These are phyloP conservation scores for Starmera caribaea DNA, from an alignment of 805 yeast genomes.

Conservation along the genomic window DNA sequence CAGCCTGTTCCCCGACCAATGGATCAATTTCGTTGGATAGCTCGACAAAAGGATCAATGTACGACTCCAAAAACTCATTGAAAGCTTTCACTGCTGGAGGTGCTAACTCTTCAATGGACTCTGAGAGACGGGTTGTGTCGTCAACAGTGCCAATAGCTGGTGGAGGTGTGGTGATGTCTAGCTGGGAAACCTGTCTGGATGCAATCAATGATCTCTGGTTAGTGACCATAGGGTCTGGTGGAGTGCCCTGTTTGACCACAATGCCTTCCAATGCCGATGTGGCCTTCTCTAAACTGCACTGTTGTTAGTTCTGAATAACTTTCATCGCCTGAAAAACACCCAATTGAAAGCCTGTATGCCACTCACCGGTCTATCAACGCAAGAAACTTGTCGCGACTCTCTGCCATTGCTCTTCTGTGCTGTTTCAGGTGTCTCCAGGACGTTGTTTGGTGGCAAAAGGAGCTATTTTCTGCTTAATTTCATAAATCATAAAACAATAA, in stretches of 20 bases:
- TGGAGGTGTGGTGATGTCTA: not conserved
- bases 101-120: constrained; percentile 6
- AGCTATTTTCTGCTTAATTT: too few species aligned
- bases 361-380: too few species aligned
- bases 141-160: constrained; percentile 4
- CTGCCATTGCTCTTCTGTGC: too few species aligned
- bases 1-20: constrained; percentile 47
- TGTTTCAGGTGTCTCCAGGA: too few species aligned
- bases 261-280: constrained; percentile 18
- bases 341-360: too few species aligned
- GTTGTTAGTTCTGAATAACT: not conserved
- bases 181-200: constrained; percentile 1
- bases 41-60: constrained; percentile 51
- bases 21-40: constrained; percentile 46
- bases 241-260: constrained; percentile 11
- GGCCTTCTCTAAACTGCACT: constrained; percentile 17
- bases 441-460: too few species aligned
- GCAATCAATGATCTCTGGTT: constrained; percentile 5
- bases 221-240: not conserved
- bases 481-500: too few species aligned
- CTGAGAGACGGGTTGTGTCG: not conserved
- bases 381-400: too few species aligned
- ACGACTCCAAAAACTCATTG: constrained; percentile 39
- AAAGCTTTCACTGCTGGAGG: constrained; percentile 39
- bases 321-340: too few species aligned